Evolutionary conservation across 129 eudicot genomes (phyloP), one percentile per base, ranked within the genome.

Genomic region (Saposhnikovia divaricata): DNA sequence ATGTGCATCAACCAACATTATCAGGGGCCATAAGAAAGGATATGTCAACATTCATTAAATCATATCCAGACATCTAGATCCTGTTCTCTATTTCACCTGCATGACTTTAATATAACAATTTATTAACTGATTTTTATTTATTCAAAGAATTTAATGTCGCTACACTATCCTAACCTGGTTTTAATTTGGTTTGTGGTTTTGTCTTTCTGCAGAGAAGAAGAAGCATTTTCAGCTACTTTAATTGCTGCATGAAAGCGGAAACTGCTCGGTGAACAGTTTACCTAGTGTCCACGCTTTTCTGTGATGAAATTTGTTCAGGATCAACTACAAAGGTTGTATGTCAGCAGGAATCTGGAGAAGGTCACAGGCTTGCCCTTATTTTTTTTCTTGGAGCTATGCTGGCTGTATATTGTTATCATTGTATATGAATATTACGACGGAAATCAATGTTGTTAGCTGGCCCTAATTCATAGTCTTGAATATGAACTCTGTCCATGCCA

Each of bases 231-330:
- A 85, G 92, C 71, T 90, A 84, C 89, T 90, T 90, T 82, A 90
- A 88, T 83, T 90, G 96, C 85, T 90, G 92, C 61, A 89, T 74
- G 59, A 90, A 87, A 80, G 92, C 89, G 23, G 89, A 88, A 90
- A 39, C 18, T 39, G 15, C 31, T 28, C 45, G 71, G 73, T 61
- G 34, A 48, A 28, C 77, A 72, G 8, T 50, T 45, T 79, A 18
- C 42, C 42, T 0, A 16, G n/a, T 71, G 27, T 23, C 21, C 27
- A 0, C 16, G 28, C 23, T 72, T 40, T 78, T 70, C 0, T 46
- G 45, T 43, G 31, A 23, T 27, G 77, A 4, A 18, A 38, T 50
- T 37, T 51, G 21, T 77, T 53, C 3, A 50, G 18, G 25, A 55
- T 38, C 7, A 34, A 19, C 79, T 19, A 71, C 21, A 21, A 39